phyloP scores from a whole-genome alignment of 2,329 filamentous ascomycete species.

The Colletotrichum eremochloae region DNA sequence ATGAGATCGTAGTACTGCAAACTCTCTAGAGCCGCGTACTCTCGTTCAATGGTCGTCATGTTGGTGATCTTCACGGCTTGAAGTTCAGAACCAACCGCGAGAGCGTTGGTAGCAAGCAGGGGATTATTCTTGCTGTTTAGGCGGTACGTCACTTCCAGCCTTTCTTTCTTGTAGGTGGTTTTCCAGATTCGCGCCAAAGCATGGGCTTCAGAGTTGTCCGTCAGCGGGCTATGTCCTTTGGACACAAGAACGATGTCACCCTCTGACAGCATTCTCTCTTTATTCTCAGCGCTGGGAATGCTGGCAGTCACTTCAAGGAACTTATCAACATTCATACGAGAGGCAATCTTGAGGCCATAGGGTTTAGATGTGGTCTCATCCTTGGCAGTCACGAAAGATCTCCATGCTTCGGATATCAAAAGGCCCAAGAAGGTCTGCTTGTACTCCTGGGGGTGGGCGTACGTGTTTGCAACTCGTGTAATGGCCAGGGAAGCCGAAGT shows the following conservation, averaged over 20 bases:
- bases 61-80: conserved; percentile 88
- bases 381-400: conserved; percentile 89
- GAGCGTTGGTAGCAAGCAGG: conserved; percentile 63
- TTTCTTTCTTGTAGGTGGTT: conserved; percentile 83
- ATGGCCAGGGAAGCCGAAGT: conserved; percentile 71
- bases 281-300: conserved; percentile 78
- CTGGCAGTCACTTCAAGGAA: conserved; percentile 92
- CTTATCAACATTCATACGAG: conserved; percentile 89
- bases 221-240: conserved; percentile 77
- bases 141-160: conserved; percentile 87
- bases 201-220: conserved; percentile 75
- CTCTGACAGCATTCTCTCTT: conserved; percentile 80
- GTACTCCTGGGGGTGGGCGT: conserved; percentile 82
- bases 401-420: conserved; percentile 94
- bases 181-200: conserved; percentile 89
- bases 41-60: conserved; percentile 93
- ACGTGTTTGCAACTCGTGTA: conserved; percentile 81
- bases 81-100: conserved; percentile 78
- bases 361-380: conserved; percentile 85
- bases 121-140: conserved; percentile 77
- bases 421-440: conserved; percentile 92
- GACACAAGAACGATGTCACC: conserved; percentile 93
- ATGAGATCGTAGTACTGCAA: conserved; percentile 96
- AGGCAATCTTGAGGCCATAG: conserved; percentile 90
- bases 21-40: conserved; percentile 91